phyloP scores from a whole-genome alignment of 2,329 filamentous ascomycete genomes.

The Seiridium cupressi region DNA sequence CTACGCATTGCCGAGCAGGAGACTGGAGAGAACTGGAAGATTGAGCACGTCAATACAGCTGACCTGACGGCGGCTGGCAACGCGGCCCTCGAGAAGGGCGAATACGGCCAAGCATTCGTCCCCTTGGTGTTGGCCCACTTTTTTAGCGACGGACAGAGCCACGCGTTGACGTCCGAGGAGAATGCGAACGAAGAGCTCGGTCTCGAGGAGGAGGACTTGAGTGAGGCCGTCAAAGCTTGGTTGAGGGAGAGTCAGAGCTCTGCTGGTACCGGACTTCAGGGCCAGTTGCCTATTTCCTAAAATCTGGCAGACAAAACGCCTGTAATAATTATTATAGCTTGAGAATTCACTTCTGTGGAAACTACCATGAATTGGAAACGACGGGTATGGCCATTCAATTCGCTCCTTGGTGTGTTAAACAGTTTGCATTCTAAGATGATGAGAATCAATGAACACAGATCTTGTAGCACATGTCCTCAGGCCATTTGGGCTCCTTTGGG shows the following conservation, averaged over 20 bases:
- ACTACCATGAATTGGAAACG: no score
- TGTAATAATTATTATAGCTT: no score
- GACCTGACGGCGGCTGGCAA: background rate
- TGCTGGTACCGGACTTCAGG: background rate
- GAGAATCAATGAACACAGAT: no score
- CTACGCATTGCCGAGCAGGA: conserved; percentile 41
- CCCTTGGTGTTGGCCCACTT: conserved; percentile 9
- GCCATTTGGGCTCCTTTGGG: no score
- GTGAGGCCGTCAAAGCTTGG: background rate
- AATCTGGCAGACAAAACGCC: no score
- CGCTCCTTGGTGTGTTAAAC: no score
- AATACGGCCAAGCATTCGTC: conserved; percentile 8
- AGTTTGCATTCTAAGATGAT: no score
- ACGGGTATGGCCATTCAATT: no score
- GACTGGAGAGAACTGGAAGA: conserved; percentile 39
- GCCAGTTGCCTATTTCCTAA: background rate
- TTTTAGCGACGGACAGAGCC: conserved; percentile 10
- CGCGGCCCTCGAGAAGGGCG: background rate
- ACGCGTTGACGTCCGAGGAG: conserved; percentile 9
- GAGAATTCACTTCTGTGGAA: no score
- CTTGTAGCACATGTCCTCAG: no score
- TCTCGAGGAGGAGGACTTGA: conserved; percentile 12
- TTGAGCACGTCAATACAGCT: conserved; percentile 23
- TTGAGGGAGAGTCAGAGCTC: background rate
- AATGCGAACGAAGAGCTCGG: conserved; percentile 10